phyloP scores from a whole-genome alignment of 2,329 filamentous ascomycete genomes.

The Colletotrichum sp. region DNA sequence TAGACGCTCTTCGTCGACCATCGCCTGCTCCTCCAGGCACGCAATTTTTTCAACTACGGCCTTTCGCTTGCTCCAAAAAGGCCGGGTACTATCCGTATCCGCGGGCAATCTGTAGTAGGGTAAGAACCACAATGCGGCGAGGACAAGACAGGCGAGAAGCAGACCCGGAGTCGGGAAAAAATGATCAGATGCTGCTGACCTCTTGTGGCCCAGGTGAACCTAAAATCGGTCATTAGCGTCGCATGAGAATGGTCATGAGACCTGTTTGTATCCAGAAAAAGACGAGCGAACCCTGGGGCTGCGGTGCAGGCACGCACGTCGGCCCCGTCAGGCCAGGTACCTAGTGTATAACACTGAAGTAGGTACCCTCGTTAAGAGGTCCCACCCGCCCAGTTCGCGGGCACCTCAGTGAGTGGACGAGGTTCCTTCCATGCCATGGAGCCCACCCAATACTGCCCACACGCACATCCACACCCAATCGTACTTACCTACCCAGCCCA shows the following conservation, averaged over 20 bases:
- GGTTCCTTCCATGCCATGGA: not conserved
- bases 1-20: not conserved
- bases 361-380: conserved; percentile 11
- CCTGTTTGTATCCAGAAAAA: conserved; percentile 23
- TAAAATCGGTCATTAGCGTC: conserved; percentile 23
- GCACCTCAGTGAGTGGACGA: not conserved
- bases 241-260: conserved; percentile 23
- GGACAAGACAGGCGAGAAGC: not conserved
- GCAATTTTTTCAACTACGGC: not conserved
- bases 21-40: not conserved
- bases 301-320: not conserved
- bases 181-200: conserved; percentile 22
- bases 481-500: not conserved
- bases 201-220: conserved; percentile 22
- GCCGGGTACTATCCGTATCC: not conserved
- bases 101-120: not conserved
- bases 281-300: conserved; percentile 15
- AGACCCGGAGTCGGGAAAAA: not conserved
- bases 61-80: not conserved
- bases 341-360: not conserved
- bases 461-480: not conserved
- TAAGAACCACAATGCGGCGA: not conserved
- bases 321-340: not conserved
- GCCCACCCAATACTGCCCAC: not conserved
- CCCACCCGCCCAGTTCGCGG: not conserved